Conservation (phyloP, 768 basidiomycete species). For the Scleroderma bovista region DNA sequence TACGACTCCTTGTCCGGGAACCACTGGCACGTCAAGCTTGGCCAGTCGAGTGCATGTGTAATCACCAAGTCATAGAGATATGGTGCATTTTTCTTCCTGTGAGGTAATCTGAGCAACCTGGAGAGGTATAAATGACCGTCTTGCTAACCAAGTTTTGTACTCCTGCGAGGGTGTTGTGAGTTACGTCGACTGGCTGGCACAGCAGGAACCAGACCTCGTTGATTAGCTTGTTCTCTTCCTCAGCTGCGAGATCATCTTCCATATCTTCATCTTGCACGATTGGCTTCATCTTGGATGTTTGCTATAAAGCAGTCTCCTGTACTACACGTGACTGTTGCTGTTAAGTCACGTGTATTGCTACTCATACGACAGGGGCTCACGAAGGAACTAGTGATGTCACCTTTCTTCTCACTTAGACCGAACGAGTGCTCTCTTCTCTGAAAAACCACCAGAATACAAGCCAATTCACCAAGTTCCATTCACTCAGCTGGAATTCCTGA, state of each 20-base stretch:
- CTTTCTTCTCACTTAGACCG: too few relatives aligned
- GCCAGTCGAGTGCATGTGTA: slow-evolving; percentile 98
- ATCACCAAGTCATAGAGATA: slow-evolving; percentile 97
- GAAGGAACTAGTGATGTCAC: slow-evolving; percentile 20
- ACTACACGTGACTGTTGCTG: too few relatives aligned
- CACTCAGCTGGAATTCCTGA: too few relatives aligned
- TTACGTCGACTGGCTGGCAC: slow-evolving; percentile 3
- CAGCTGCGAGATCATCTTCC: slow-evolving; percentile 75
- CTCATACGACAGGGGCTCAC: too few relatives aligned
- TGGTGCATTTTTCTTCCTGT: slow-evolving; percentile 94
- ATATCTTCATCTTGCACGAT: slow-evolving; percentile 52
- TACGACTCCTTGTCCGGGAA: slow-evolving; percentile 95
- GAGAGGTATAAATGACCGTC: slow-evolving; percentile 4
- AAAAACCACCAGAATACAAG: too few relatives aligned
- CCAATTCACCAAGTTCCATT: too few relatives aligned
- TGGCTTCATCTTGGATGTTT: slow-evolving; percentile 38
- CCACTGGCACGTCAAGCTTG: slow-evolving; percentile 97
- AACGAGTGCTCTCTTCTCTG: too few relatives aligned
- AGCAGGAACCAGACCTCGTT: slow-evolving; percentile 59
- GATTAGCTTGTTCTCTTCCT: slow-evolving; percentile 84
- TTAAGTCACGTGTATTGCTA: too few relatives aligned
- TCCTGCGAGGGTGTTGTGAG: slow-evolving; percentile 42
- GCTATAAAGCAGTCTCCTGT: too few relatives aligned
- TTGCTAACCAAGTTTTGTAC: slow-evolving; percentile 75
- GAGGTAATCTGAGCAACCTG: not conserved